Percentiles rank a stretch among this genome's conserved stretches.
Conservation (phyloP, 495 filamentous ascomycete species). For the Recurvomyces mirabilis region DNA sequence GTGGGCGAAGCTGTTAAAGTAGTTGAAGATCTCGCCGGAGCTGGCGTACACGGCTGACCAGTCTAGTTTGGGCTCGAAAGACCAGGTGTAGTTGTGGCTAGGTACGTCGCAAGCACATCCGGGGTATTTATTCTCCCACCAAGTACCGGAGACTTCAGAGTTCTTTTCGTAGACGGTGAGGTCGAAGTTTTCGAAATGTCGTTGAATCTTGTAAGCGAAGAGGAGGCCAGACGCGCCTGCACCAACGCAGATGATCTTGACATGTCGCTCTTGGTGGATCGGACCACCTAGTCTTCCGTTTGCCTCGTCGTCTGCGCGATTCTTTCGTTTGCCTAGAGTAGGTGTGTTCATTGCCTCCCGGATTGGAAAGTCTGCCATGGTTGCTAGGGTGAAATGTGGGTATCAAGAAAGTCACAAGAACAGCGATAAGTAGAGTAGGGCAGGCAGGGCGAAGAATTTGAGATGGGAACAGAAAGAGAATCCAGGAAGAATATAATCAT, state of each 20-base stretch:
- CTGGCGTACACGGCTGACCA: slow-evolving; percentile 29
- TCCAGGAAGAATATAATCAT: too few species aligned
- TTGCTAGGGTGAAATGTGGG: not conserved
- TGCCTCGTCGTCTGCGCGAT: slow-evolving; percentile 11
- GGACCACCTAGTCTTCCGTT: slow-evolving; percentile 8
- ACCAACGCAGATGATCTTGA: slow-evolving; percentile 20
- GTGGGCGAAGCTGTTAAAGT: slow-evolving; percentile 23
- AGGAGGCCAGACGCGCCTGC: slow-evolving; percentile 26
- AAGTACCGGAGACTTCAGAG: slow-evolving; percentile 26
- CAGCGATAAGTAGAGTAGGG: not conserved
- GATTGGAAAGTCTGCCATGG: slow-evolving; percentile 11
- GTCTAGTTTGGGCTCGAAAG: slow-evolving; percentile 30
- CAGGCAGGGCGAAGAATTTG: too few species aligned
- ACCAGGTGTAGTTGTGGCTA: slow-evolving; percentile 26
- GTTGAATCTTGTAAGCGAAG: slow-evolving; percentile 29
- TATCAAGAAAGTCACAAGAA: not conserved
- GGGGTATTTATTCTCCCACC: slow-evolving; percentile 29
- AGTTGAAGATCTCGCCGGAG: slow-evolving; percentile 28
- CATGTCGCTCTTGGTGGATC: slow-evolving; percentile 13
- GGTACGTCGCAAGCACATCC: slow-evolving; percentile 31
- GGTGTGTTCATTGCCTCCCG: slow-evolving; percentile 3
- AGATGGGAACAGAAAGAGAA: too few species aligned
- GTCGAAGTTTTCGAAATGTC: slow-evolving; percentile 21
- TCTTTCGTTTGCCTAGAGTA: slow-evolving; percentile 11
- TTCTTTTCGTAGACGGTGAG: slow-evolving; percentile 31